A percentile compares a stretch with the other conserved stretches of the same genome.
These are phyloP conservation scores for Tetragonia tetragonoides DNA, from an alignment of 148 eudicot genomes.

Conservation along the genomic window DNA sequence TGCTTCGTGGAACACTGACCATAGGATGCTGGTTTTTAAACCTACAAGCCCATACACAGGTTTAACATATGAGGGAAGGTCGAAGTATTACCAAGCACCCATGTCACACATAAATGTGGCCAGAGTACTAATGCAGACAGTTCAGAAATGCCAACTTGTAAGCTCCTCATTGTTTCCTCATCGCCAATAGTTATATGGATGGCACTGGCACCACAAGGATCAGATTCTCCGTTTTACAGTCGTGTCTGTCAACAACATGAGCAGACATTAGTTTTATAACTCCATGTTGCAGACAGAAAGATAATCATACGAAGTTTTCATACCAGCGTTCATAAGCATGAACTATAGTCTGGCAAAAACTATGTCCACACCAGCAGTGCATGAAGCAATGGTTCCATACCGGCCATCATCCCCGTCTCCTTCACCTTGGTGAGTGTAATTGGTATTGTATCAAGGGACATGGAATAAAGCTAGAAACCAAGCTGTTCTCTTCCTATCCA, in stretches of 20 bases:
- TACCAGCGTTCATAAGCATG: conserved; percentile 97
- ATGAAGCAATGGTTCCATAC: conserved; percentile 81
- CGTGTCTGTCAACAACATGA: conserved; percentile 51
- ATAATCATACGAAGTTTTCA: conserved; percentile 14
- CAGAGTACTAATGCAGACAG: no score
- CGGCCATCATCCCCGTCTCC: conserved; percentile 78
- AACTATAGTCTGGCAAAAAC: conserved; percentile 85
- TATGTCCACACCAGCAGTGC: conserved; percentile 83
- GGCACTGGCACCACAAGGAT: conserved; percentile 67
- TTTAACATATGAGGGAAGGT: background rate
- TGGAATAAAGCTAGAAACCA: conserved; percentile 87
- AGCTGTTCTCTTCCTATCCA: conserved; percentile 82
- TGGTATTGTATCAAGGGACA: conserved; percentile 96
- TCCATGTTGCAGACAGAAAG: background rate
- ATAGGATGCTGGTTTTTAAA: conserved; percentile 67
- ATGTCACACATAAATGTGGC: no score
- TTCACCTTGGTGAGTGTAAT: conserved; percentile 89
- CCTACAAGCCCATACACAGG: conserved; percentile 37
- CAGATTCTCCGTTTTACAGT: conserved; percentile 53
- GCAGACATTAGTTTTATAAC: background rate
- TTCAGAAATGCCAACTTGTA: conserved; percentile 41
- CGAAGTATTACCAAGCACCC: no score
- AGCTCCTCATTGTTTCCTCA: conserved; percentile 93
- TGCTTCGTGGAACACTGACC: conserved; percentile 89
- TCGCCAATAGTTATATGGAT: conserved; percentile 95